These are phyloP conservation scores for Saksenaea vasiformis DNA, from an alignment of 371 early-diverging fungal species.

Conservation along the genomic window DNA sequence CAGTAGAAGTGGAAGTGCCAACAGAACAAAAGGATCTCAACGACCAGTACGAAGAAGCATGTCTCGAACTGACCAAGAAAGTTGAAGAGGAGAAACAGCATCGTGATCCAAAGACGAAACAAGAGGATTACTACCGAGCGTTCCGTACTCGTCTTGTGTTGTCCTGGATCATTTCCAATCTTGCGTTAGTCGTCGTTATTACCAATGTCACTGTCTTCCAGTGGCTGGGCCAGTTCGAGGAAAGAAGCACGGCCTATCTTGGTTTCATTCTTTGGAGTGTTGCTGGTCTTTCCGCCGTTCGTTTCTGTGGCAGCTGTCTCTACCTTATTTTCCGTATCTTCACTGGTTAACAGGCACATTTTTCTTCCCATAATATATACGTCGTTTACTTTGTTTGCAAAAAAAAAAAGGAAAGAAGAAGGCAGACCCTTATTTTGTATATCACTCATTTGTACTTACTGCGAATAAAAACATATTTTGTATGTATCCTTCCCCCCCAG, in stretches of 20 bases:
- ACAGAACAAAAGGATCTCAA: slow-evolving; percentile 79
- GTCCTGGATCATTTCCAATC: slow-evolving; percentile 84
- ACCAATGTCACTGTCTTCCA: slow-evolving; percentile 34
- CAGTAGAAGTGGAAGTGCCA: slow-evolving; percentile 67
- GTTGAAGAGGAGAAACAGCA: slow-evolving; percentile 54
- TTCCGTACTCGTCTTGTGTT: slow-evolving; percentile 82
- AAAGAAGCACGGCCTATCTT: slow-evolving; percentile 68
- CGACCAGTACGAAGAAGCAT: slow-evolving; percentile 75
- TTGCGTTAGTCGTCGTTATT: slow-evolving; percentile 65
- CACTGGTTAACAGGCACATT: slow-evolving; percentile 28
- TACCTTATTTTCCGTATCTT: slow-evolving; percentile 70
- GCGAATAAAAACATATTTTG: too few relatives aligned
- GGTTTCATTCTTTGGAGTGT: slow-evolving; percentile 91
- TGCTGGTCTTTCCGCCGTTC: slow-evolving; percentile 75
- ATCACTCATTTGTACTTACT: not conserved
- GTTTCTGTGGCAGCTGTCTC: slow-evolving; percentile 77
- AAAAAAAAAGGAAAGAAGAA: not conserved
- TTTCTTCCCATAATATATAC: not conserved
- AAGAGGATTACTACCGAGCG: slow-evolving; percentile 83
- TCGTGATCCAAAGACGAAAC: slow-evolving; percentile 74
- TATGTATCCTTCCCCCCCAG: not conserved
- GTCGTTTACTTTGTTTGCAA: not conserved
- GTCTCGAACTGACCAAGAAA: slow-evolving; percentile 52
- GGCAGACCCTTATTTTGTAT: not conserved
- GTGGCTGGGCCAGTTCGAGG: slow-evolving; percentile 38